Base-by-base conservation (phyloP, 2,329 filamentous ascomycete genomes). In the Cercospora sp. region DNA sequence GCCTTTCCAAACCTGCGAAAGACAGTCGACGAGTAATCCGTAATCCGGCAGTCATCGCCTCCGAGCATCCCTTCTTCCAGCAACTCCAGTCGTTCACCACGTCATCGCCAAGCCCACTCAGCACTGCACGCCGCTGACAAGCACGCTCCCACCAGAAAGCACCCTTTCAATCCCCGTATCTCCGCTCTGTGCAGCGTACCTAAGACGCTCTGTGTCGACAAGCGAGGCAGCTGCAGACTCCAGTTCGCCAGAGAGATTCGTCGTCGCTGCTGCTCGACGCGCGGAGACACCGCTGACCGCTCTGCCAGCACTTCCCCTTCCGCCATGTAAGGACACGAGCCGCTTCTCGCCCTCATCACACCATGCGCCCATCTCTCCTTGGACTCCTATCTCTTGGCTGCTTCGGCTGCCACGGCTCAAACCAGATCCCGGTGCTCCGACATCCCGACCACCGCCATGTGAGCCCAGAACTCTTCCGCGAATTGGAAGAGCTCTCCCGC, bases 401-500 rank as follows among this genome's bases (percentile, higher is more conserved):
- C 61, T 64, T 74, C 63, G 70, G 74, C 62, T 64, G 72, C 63
- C 65, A 70, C 55, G 36, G 42, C 18, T 20, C 28, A 8, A 3
- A 67, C 64, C 77, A 80, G 69, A 67, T 72, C 18, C 78, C 79
- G 28, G 73, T 79, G 28, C 71, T 74, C 70, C 72, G 71, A 68
- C 73, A 76, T 71, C 58, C 68, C 72, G 76, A 75, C 70, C 75
- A 75, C 69, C 79, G 75, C 70, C 74, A 77, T 33, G 78, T 95
- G 65, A 89, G 91, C 4, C 76, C 80, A 30, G 75, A 83, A 26
- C 85, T 97, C 69, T 98, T 96, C 80, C 83, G 87, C 67, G 89
- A 92, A 18, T 88, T 99, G 13, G 93, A 97, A 80, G 91, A 96
- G 75, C 84, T 94, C 65, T 88, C 94, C n/a, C 90, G 94, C 64